phyloP scores from a whole-genome alignment of 352 stramenopile species.

The Pythium rishiriense region DNA sequence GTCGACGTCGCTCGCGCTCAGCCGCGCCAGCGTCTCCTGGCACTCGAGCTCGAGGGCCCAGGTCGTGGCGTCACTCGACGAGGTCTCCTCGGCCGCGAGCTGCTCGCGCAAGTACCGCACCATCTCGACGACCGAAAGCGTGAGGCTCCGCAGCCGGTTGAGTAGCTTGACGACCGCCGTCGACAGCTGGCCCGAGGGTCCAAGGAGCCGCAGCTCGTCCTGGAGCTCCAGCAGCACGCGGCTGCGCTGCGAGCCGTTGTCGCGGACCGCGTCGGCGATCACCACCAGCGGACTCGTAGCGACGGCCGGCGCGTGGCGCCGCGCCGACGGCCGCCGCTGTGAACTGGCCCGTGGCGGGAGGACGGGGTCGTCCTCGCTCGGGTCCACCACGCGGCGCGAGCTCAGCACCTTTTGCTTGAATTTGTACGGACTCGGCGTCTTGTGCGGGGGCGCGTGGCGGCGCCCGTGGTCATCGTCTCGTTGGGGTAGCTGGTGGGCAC shows the following conservation, averaged over 20 bases:
- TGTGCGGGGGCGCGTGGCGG: conserved; percentile 9
- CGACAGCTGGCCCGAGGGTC: conserved; percentile 29
- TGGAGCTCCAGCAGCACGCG: conserved; percentile 48
- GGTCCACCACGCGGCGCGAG: conserved; percentile 6
- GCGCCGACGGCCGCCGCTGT: conserved; percentile 2
- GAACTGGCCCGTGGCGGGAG: background rate
- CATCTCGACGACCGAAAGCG: conserved; percentile 65
- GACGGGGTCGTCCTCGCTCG: background rate
- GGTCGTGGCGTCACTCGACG: conserved; percentile 5
- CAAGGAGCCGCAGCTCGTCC: conserved; percentile 9
- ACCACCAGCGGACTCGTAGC: conserved; percentile 34
- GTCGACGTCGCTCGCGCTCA: conserved; percentile 52
- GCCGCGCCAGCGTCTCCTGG: conserved; percentile 43
- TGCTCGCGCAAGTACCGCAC: conserved; percentile 56
- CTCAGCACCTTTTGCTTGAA: conserved; percentile 63
- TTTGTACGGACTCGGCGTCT: conserved; percentile 57
- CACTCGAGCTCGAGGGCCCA: conserved; percentile 47
- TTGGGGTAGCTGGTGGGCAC: background rate
- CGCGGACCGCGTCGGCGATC: conserved; percentile 46
- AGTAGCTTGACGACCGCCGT: conserved; percentile 46
- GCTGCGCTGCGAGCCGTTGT: conserved; percentile 46
- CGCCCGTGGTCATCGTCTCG: no score
- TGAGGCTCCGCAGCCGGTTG: conserved; percentile 60
- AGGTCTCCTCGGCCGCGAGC: background rate
- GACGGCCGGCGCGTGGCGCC: conserved; percentile 11